Percentiles rank a stretch among this genome's conserved stretches.
These are phyloP conservation scores for Diaporthe ilicicola DNA, from an alignment of 2,329 filamentous ascomycete genomes.

Conservation along the genomic window DNA sequence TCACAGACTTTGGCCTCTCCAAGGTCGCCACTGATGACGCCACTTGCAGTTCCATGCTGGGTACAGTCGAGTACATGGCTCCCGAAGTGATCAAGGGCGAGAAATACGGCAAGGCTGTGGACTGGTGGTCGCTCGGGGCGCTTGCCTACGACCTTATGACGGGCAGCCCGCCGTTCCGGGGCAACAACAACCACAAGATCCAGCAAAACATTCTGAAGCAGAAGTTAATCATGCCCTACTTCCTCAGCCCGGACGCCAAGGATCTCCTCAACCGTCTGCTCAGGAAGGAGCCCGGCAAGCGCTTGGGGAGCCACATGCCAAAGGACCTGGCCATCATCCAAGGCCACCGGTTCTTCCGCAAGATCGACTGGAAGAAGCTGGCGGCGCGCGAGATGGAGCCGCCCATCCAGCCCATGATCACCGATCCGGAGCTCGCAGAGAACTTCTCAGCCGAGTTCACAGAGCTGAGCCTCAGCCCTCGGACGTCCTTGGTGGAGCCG, in stretches of 20 bases:
- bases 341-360: constrained; percentile 94
- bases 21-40: constrained; percentile 85
- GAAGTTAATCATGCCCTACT: constrained; percentile 90
- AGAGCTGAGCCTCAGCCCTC: constrained; percentile 79
- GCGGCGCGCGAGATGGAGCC: constrained; percentile 84
- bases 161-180: constrained; percentile 88
- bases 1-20: constrained; percentile 96
- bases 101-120: constrained; percentile 91
- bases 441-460: constrained; percentile 97
- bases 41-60: constrained; percentile 86
- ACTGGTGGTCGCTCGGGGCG: constrained; percentile 98
- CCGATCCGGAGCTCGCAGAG: constrained; percentile 93
- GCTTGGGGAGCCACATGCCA: constrained; percentile 86
- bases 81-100: constrained; percentile 90
- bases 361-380: constrained; percentile 92
- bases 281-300: constrained; percentile 90
- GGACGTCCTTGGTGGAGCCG: constrained; percentile 41
- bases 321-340: constrained; percentile 89
- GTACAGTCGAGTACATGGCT: constrained; percentile 98
- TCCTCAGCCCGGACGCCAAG: constrained; percentile 89
- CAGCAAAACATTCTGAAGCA: constrained; percentile 96
- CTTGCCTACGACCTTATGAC: constrained; percentile 93
- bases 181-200: constrained; percentile 91
- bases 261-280: constrained; percentile 90
- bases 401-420: constrained; percentile 92